A percentile compares a stretch with the other conserved stretches of the same genome.
phyloP scores from a whole-genome alignment of 2,329 filamentous ascomycete genomes.

The Fusarium secorum region DNA sequence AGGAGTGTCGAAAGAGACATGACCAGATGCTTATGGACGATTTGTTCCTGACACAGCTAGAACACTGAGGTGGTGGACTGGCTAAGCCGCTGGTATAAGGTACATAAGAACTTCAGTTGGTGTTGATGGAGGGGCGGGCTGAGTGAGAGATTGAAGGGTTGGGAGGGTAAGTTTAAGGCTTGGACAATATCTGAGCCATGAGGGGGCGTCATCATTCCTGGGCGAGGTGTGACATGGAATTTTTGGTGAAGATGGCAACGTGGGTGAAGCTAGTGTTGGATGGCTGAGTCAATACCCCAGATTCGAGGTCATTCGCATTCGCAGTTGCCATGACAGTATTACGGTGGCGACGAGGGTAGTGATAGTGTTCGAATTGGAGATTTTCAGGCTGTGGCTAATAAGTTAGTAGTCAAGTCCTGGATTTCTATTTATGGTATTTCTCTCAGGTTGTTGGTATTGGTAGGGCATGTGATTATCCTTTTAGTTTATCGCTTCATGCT shows the following conservation, averaged over 20 bases:
- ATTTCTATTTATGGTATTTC: neutral
- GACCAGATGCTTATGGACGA: slow-evolving; percentile 5
- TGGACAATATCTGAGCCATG: slow-evolving; percentile 1
- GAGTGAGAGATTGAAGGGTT: slow-evolving; percentile 5
- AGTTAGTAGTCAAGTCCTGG: neutral
- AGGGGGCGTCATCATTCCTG: slow-evolving; percentile 17
- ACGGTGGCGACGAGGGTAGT: neutral
- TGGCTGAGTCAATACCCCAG: neutral
- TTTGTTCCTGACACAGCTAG: slow-evolving; percentile 17
- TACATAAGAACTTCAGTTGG: slow-evolving; percentile 6
- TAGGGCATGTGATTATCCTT: neutral
- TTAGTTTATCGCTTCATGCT: neutral
- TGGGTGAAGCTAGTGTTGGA: neutral
- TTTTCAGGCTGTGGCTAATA: neutral
- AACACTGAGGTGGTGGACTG: slow-evolving; percentile 17
- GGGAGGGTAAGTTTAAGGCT: slow-evolving; percentile 20
- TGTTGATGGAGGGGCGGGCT: slow-evolving; percentile 2
- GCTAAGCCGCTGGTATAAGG: slow-evolving; percentile 18
- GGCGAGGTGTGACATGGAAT: neutral
- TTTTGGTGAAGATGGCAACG: neutral
- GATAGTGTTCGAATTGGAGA: neutral
- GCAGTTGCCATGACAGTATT: neutral
- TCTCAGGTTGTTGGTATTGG: neutral
- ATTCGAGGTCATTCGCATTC: slow-evolving; percentile 4
- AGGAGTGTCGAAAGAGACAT: neutral